Evolutionary conservation across 208 protist species (phyloP).

Genomic region (Tritrichomonas foetus): DNA sequence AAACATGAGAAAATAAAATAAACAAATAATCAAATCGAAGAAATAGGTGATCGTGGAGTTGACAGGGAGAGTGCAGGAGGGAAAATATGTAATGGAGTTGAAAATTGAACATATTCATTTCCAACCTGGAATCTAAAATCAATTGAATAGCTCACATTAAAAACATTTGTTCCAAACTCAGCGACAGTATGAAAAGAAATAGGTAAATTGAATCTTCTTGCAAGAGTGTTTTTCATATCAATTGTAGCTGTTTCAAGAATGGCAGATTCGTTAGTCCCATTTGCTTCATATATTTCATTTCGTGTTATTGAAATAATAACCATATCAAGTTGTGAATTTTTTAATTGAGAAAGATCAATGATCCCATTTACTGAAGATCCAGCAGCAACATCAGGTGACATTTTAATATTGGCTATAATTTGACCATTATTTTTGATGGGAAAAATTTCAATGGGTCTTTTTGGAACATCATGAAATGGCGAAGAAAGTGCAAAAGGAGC

Average conservation of each 20-base stretch:
- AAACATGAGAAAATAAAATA: neutral
- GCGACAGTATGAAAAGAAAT: neutral
- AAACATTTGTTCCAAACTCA: slow-evolving; percentile 2
- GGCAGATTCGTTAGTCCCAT: neutral
- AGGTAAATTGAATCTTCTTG: neutral
- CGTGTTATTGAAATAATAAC: neutral
- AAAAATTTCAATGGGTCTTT: neutral
- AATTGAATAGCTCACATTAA: neutral
- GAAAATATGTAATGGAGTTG: neutral
- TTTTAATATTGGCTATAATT: neutral
- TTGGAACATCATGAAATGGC: neutral
- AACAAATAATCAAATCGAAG: neutral
- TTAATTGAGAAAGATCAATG: neutral
- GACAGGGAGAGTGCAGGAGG: neutral
- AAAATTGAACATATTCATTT: neutral
- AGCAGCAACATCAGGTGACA: neutral
- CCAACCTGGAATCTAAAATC: neutral
- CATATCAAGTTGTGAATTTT: neutral
- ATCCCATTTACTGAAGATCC: neutral
- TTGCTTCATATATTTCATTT: neutral
- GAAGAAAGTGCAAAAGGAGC: neutral
- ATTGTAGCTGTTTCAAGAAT: neutral
- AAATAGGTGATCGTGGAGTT: neutral
- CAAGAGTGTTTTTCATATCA: neutral
- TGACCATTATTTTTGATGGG: neutral